phyloP scores from a whole-genome alignment of 2,329 filamentous ascomycete species.

The Fusarium graminum region DNA sequence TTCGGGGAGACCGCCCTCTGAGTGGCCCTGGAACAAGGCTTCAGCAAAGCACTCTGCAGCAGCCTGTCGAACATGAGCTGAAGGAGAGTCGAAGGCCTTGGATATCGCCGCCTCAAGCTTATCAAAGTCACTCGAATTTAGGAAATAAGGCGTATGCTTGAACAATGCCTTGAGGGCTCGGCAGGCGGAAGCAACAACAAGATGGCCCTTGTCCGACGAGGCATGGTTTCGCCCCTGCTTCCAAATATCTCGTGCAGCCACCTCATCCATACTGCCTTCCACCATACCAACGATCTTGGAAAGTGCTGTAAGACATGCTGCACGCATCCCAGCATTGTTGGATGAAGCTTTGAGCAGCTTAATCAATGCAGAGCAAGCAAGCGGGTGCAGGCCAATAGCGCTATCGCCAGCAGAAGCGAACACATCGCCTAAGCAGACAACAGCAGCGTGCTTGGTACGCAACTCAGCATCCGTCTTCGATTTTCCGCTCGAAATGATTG shows the following conservation, averaged over 20 bases:
- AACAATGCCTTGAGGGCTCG: constrained; percentile 81
- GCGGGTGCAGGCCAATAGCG: constrained; percentile 83
- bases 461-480: constrained; percentile 80
- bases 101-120: constrained; percentile 84
- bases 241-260: constrained; percentile 89
- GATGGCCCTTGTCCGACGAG: constrained; percentile 81
- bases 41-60: constrained; percentile 88
- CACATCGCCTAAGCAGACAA: constrained; percentile 87
- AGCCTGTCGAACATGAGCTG: constrained; percentile 81
- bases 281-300: constrained; percentile 83
- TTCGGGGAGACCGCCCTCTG: constrained; percentile 62
- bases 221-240: constrained; percentile 87
- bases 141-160: constrained; percentile 82
- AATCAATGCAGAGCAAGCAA: constrained; percentile 78
- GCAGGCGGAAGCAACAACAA: constrained; percentile 84
- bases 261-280: constrained; percentile 82
- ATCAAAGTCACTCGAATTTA: constrained; percentile 91
- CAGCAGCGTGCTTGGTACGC: constrained; percentile 86
- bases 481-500: constrained; percentile 79
- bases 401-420: constrained; percentile 95
- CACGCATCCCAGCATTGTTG: constrained; percentile 84
- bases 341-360: constrained; percentile 85
- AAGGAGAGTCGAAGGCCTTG: constrained; percentile 86
- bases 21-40: constrained; percentile 83
- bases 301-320: constrained; percentile 80